Conservation (phyloP, 164 flowering plant species). For the Taxillus chinensis region DNA sequence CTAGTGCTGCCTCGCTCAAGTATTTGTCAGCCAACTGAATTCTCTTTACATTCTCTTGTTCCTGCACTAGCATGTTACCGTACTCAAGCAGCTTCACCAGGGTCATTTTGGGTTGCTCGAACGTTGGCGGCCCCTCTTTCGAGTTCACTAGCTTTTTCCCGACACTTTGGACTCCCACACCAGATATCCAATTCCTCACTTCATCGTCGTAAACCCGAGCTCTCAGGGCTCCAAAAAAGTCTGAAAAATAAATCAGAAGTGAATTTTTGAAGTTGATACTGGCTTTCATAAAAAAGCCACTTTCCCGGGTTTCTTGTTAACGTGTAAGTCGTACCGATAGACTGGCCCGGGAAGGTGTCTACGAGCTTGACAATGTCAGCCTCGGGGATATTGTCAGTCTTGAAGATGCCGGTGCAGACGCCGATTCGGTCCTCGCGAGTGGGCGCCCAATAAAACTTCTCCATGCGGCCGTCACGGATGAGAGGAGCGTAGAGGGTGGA, state of each 20-base stretch:
- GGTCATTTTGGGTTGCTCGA: conserved; percentile 43
- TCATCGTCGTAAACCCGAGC: conserved; percentile 46
- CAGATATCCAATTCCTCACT: conserved; percentile 40
- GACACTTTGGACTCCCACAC: conserved; percentile 25
- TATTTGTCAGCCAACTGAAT: conserved; percentile 42
- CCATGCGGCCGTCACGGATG: conserved; percentile 52
- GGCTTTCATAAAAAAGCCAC: too few species aligned
- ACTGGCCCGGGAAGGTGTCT: conserved; percentile 40
- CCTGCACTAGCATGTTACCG: conserved; percentile 39
- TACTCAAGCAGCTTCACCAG: conserved; percentile 40
- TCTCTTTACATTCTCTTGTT: conserved; percentile 54
- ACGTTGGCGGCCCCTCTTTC: conserved; percentile 40
- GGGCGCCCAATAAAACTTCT: conserved; percentile 52
- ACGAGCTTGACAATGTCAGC: conserved; percentile 28
- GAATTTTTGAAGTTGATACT: too few species aligned
- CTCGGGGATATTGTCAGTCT: conserved; percentile 19
- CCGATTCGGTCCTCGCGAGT: conserved; percentile 39
- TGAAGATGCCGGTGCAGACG: conserved; percentile 38
- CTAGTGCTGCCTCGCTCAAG: conserved; percentile 34
- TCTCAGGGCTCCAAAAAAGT: conserved; percentile 46
- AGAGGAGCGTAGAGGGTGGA: conserved; percentile 48
- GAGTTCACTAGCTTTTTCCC: conserved; percentile 54
- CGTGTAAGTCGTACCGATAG: conserved; percentile 22
- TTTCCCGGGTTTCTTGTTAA: too few species aligned
- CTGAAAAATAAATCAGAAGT: conserved; percentile 10